phyloP scores from a whole-genome alignment of 2,329 filamentous ascomycete species.

The Chaetomiaceae sp. region DNA sequence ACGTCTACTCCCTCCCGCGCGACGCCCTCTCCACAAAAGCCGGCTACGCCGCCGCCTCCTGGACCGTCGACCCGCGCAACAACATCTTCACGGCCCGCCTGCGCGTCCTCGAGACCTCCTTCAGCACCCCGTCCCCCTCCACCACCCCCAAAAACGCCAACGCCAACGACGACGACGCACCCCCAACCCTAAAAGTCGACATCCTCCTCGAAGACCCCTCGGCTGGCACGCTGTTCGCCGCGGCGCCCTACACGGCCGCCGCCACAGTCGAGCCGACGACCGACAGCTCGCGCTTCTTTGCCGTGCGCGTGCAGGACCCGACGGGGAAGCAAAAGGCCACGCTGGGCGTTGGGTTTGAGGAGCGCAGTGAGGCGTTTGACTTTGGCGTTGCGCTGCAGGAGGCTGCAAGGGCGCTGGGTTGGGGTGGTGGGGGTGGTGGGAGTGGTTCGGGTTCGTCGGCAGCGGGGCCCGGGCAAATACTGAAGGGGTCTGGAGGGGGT shows the following conservation, averaged over 20 bases:
- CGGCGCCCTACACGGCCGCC: conserved; percentile 66
- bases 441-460: background rate
- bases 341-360: conserved; percentile 82
- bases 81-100: conserved; percentile 84
- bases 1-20: conserved; percentile 85
- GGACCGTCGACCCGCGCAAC: conserved; percentile 66
- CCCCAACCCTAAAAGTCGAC: conserved; percentile 61
- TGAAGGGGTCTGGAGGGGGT: conserved; percentile 20
- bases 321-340: conserved; percentile 68
- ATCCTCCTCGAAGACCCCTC: conserved; percentile 73
- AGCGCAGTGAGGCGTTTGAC: conserved; percentile 80
- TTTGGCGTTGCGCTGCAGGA: conserved; percentile 78
- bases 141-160: conserved; percentile 21
- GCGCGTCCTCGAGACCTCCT: conserved; percentile 71
- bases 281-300: conserved; percentile 81
- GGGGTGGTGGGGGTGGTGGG: conserved; percentile 34
- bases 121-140: conserved; percentile 34
- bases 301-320: conserved; percentile 69
- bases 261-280: conserved; percentile 69
- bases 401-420: conserved; percentile 62
- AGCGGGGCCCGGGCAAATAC: background rate
- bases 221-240: conserved; percentile 73
- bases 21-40: conserved; percentile 65
- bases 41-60: conserved; percentile 71
- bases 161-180: conserved; percentile 26